Base-by-base conservation (phyloP, 2,329 filamentous ascomycete genomes). In the Fusarium avenaceum region DNA sequence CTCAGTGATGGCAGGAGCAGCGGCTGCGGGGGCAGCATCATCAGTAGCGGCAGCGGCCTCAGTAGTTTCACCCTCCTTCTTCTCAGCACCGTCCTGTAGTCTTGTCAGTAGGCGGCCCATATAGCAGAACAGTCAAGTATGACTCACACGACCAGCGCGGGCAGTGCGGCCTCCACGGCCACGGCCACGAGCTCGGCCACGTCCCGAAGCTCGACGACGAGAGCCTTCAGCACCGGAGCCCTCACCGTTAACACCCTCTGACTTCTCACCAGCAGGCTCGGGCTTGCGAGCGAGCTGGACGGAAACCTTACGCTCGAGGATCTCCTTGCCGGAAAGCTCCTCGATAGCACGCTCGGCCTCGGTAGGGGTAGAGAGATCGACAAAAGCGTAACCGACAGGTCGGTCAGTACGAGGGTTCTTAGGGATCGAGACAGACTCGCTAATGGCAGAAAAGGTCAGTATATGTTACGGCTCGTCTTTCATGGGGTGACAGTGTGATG, bases 351-450 rank as follows among this genome's bases (percentile, higher is more conserved):
- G 93, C 84, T 97, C 93, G 70, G 96, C 96, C 86, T 98, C 96
- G 72, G 89, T 89, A 64, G 96, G 93, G 71, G 95, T 97, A 67
- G 93, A 96, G 72, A 99, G 92, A 80, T 98, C 96, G 81, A 99
- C 96, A 80, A 99, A 99, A 79, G 96, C 96, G 83, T 98, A 99
- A 79, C 96, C 96, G 81, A 99, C 96, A 71, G 96, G 95, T 80
- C 96, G 95, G 83, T 94, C 95, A 83, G 95, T 99, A 82, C 96
- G 95, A 80, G 96, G 96, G 87, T 99, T 98, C 89, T 96, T 97
- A 74, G 96, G 96, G 83, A 99, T 99, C 76, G 96, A 98, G 82
- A 95, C 95, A 82, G 93, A 97, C 87, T 99, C 96, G 83, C 96
- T 98, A 78, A 60, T 58, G 46, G 39, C 40, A 59, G 30, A 28